Conservation (phyloP, 495 filamentous ascomycete species). For the Penicillium arizonense region DNA sequence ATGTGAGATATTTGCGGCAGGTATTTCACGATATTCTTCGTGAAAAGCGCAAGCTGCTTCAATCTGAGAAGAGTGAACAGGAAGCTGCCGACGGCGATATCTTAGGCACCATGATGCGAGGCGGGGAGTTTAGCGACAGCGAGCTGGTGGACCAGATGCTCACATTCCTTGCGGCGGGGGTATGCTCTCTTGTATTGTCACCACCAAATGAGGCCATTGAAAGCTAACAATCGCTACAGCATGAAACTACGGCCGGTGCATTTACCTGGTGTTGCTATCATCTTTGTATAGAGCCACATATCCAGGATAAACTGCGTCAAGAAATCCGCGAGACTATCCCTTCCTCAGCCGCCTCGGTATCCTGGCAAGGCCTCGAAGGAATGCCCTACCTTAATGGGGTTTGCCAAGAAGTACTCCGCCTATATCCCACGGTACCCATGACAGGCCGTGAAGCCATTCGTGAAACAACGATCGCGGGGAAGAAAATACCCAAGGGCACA, state of each 20-base stretch:
- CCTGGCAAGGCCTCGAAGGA: conserved; percentile 36
- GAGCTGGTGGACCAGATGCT: conserved; percentile 49
- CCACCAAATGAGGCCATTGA: background rate
- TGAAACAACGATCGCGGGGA: conserved; percentile 39
- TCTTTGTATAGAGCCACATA: conserved; percentile 37
- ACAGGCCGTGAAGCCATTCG: conserved; percentile 43
- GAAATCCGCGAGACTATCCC: conserved; percentile 41
- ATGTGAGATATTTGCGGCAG: conserved; percentile 55
- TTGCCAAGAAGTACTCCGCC: conserved; percentile 41
- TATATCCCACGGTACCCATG: conserved; percentile 45
- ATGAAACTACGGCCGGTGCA: conserved; percentile 51
- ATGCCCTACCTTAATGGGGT: conserved; percentile 49
- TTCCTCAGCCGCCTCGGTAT: conserved; percentile 17
- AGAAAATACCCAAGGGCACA: conserved; percentile 38
- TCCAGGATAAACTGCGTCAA: conserved; percentile 39
- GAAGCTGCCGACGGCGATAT: conserved; percentile 64
- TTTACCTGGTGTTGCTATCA: conserved; percentile 49
- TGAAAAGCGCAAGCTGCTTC: conserved; percentile 50
- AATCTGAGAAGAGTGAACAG: conserved; percentile 55
- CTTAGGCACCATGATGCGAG: conserved; percentile 42
- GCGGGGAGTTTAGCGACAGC: conserved; percentile 54
- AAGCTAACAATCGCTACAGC: conserved; percentile 23
- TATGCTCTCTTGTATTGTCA: conserved; percentile 8
- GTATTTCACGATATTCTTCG: conserved; percentile 62
- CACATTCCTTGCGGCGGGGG: conserved; percentile 48